phyloP scores from a whole-genome alignment of 768 basidiomycete genomes.

The Lactarius evosmus region DNA sequence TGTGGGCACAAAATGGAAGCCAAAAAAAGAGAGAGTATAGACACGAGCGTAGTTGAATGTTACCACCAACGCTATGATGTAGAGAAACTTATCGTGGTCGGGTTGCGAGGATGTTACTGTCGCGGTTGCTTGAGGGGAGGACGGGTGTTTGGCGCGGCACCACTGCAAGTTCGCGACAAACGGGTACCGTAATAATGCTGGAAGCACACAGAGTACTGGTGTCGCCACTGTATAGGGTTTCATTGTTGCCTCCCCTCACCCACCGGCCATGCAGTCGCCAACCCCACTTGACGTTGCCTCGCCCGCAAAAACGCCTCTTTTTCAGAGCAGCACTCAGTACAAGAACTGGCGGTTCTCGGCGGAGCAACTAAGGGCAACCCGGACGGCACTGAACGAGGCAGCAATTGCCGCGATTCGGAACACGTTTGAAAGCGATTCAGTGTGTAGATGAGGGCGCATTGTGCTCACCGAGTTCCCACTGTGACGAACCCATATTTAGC shows the following conservation, averaged over 20 bases:
- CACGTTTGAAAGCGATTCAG: slow-evolving; percentile 79
- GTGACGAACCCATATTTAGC: slow-evolving; percentile 38
- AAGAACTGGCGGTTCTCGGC: slow-evolving; percentile 87
- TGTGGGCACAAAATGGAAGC: too few relatives aligned
- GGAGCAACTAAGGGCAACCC: slow-evolving; percentile 55
- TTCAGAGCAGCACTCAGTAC: slow-evolving; percentile 78
- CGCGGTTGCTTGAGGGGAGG: too few relatives aligned
- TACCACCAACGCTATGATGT: too few relatives aligned
- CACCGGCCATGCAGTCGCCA: slow-evolving; percentile 17
- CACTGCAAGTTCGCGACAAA: too few relatives aligned
- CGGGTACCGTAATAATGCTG: background rate
- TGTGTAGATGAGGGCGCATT: slow-evolving; percentile 36
- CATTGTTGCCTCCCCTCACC: background rate
- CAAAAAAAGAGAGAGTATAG: background rate
- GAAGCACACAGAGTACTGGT: background rate
- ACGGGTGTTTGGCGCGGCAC: too few relatives aligned
- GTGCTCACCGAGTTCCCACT: background rate
- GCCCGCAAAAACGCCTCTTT: slow-evolving; percentile 46
- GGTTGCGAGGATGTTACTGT: too few relatives aligned
- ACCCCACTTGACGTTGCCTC: slow-evolving; percentile 6
- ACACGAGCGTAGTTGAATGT: too few relatives aligned
- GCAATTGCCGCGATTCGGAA: slow-evolving; percentile 74
- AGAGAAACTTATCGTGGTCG: too few relatives aligned
- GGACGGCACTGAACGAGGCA: slow-evolving; percentile 65
- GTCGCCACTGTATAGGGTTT: background rate